Base-by-base conservation (phyloP, 345 rosid genomes). In the Lagerstroemia speciosa region DNA sequence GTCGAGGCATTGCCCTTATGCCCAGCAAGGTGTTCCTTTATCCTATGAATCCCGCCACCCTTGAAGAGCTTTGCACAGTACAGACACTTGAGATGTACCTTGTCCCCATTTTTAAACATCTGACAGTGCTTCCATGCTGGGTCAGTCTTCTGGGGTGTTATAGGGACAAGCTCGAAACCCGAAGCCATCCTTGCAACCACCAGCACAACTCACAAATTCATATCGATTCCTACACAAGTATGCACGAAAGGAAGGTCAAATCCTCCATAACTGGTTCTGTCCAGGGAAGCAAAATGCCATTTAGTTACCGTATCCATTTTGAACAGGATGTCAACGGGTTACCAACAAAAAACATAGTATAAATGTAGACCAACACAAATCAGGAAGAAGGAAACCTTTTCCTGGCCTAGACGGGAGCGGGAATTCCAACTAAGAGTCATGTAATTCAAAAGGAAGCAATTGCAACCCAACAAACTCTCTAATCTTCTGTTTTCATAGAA, bases 31-130 rank as follows among this genome's bases (percentile, higher is more conserved):
- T 94, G 98, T 53, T 94, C 98, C 80, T 94, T 94, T 64, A 94
- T 85, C 78, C 99, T 84, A 67, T 93, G 89, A 78, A 94, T 91
- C 30, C 99, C 99, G 57, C 96, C 99, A 46, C 99, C 99, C 79
- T 88, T 89, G 62, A 94, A 91, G 62, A 94, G 52, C 70, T 94
- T 91, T 11, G 76, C 63, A 73, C 98, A 94, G 75, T 89, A 91
- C 40, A 81, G 20, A 71, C 98, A 94, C 79, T 84, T 89, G 72
- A 94, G 79, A 70, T 88, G 98, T 34, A 88, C 80, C 73, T 82
- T 83, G 27, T 85, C 93, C 16, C 88, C 97, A 72, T 84, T 83
- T 78, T 87, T 86, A 69, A 80, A 91, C 79, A 88, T 86, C 64
- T 86, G 85, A 71, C 97, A 91, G 71, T 94, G 96, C 69, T 88